Evolutionary conservation across 495 filamentous ascomycete species (phyloP).

Genomic region (Monascus purpureus): DNA sequence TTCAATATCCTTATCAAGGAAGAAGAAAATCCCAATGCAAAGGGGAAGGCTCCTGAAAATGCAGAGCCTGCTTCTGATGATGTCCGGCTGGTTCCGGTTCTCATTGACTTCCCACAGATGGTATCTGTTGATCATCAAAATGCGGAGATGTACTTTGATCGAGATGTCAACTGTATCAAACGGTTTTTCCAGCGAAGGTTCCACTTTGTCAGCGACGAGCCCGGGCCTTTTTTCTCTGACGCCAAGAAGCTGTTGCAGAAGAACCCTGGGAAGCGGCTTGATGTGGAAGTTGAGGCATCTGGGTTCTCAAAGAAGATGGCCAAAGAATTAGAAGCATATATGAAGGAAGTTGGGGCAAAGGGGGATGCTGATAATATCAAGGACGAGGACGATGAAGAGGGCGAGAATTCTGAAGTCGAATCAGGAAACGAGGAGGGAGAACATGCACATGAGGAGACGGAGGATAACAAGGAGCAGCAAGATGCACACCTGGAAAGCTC

Average conservation of each 20-base stretch:
- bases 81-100: conserved; percentile 41
- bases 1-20: conserved; percentile 95
- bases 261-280: conserved; percentile 53
- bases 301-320: conserved; percentile 95
- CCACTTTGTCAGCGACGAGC: conserved; percentile 66
- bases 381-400: conserved; percentile 19
- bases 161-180: conserved; percentile 90
- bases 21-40: conserved; percentile 28
- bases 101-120: conserved; percentile 99
- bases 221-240: conserved; percentile 73
- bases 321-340: conserved; percentile 81
- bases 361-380: conserved; percentile 32
- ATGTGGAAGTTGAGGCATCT: conserved; percentile 81
- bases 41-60: conserved; percentile 19
- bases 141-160: conserved; percentile 89
- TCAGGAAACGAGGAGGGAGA: conserved; percentile 14
- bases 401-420: conserved; percentile 21
- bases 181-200: conserved; percentile 81
- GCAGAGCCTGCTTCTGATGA: conserved; percentile 9
- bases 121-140: conserved; percentile 88
- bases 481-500: too few relatives aligned
- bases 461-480: conserved; percentile 4
- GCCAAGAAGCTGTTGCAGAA: conserved; percentile 60
- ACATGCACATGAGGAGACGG: conserved; percentile 4
- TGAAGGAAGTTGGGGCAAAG: conserved; percentile 55